These are phyloP conservation scores for Nitzschia sp. DNA, from an alignment of 108 stramenopile species.

Conservation along the genomic window DNA sequence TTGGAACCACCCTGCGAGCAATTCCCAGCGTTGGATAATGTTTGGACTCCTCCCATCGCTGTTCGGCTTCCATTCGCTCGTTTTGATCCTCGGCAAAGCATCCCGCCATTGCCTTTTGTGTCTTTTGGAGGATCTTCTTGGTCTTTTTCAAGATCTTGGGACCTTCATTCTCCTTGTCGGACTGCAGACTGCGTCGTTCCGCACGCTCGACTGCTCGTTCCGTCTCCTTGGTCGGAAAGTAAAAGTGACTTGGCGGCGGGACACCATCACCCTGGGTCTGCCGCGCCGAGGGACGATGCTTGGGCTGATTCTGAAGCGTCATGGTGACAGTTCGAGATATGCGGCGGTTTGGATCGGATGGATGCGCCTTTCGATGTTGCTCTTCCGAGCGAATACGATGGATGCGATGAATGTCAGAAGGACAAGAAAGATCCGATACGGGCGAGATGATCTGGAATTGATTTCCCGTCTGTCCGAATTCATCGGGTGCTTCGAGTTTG, in stretches of 20 bases:
- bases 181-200: neutral
- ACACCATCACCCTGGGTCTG: conserved; percentile 1
- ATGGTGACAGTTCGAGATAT: conserved; percentile 20
- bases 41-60: conserved; percentile 7
- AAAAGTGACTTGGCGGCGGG: conserved; percentile 35
- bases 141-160: conserved; percentile 19
- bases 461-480: conserved; percentile 17
- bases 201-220: conserved; percentile 14
- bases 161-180: conserved; percentile 6
- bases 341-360: conserved; percentile 19
- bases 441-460: conserved; percentile 42
- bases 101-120: conserved; percentile 12
- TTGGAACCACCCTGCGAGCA: neutral
- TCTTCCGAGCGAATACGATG: conserved; percentile 9
- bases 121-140: conserved; percentile 24
- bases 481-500: conserved; percentile 29
- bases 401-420: conserved; percentile 39
- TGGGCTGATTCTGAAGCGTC: neutral
- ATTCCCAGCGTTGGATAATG: neutral
- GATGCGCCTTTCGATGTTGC: neutral
- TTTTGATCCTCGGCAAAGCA: conserved; percentile 12
- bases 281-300: neutral
- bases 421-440: conserved; percentile 38
- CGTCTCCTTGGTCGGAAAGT: conserved; percentile 40
- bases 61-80: neutral